These are phyloP conservation scores for Soucietia sequanensis DNA, from an alignment of 805 yeast species.

Conservation along the genomic window DNA sequence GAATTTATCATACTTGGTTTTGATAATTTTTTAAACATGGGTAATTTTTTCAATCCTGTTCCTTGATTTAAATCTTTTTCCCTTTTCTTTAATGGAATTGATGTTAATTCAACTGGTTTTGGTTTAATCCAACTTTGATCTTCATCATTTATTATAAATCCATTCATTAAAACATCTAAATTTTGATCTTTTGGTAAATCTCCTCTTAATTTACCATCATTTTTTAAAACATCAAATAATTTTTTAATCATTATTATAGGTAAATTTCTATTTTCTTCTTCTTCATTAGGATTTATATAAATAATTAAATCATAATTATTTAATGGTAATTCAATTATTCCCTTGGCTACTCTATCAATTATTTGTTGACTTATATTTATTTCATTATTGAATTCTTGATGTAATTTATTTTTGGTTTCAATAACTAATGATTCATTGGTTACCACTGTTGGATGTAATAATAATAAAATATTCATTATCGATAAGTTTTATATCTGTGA, in stretches of 20 bases:
- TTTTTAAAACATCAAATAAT: constrained; percentile 38
- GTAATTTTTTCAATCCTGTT: constrained; percentile 14
- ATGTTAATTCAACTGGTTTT: constrained; percentile 23
- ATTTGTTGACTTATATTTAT: constrained; percentile 46
- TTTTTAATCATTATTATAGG: constrained; percentile 43
- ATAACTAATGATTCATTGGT: constrained; percentile 51
- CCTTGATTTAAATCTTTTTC: constrained; percentile 4
- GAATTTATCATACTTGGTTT: background rate
- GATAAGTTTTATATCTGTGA: no score
- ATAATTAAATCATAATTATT: constrained; percentile 43
- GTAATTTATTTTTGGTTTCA: constrained; percentile 8
- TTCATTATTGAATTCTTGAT: constrained; percentile 24
- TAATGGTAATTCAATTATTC: constrained; percentile 36
- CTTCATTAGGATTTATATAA: constrained; percentile 55
- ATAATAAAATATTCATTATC: constrained; percentile 39
- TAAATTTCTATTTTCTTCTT: constrained; percentile 40
- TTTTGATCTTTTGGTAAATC: constrained; percentile 49
- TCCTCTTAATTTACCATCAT: constrained; percentile 52
- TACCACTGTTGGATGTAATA: constrained; percentile 68
- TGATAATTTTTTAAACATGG: constrained; percentile 15
- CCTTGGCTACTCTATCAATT: constrained; percentile 56
- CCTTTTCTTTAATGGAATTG: constrained; percentile 34
- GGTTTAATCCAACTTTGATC: constrained; percentile 55
- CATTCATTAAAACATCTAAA: constrained; percentile 65
- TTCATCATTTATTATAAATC: constrained; percentile 51